Evolutionary conservation across 148 eudicot genomes (phyloP).

Genomic region (Chenopodium berlandieri): DNA sequence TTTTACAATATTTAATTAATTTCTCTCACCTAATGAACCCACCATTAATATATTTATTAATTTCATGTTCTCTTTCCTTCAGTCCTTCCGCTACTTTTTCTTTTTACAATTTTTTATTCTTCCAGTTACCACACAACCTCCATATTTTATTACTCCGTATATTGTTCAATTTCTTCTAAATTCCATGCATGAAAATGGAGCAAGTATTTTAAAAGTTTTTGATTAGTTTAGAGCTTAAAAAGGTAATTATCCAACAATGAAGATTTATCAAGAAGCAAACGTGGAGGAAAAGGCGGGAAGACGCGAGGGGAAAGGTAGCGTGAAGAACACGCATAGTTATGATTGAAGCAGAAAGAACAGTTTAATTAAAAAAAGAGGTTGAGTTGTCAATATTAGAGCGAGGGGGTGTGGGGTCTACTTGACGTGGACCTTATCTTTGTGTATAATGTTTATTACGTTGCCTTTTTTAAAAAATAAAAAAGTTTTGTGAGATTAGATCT

Average conservation of each 20-base stretch:
- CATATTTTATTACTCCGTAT: too few species aligned
- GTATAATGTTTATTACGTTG: slow-evolving; percentile 4
- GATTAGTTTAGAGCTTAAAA: too few species aligned
- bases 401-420: slow-evolving; percentile 1
- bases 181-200: too few species aligned
- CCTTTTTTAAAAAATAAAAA: not conserved
- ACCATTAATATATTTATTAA: too few species aligned
- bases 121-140: too few species aligned
- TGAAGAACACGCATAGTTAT: not conserved
- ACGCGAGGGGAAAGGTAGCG: not conserved
- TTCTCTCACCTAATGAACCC: too few species aligned
- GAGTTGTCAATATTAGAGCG: not conserved
- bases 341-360: not conserved
- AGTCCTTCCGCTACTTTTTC: too few species aligned
- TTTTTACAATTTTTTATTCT: too few species aligned
- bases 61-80: too few species aligned
- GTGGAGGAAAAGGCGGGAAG: not conserved
- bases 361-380: not conserved
- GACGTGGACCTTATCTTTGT: slow-evolving; percentile 24
- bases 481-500: not conserved
- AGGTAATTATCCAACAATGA: not conserved
- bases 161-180: too few species aligned
- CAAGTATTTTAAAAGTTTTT: too few species aligned
- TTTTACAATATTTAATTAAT: too few species aligned
- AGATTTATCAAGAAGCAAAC: slow-evolving; percentile 3